Conservation (phyloP, 768 basidiomycete species). For the Cyclocybe aegerita region DNA sequence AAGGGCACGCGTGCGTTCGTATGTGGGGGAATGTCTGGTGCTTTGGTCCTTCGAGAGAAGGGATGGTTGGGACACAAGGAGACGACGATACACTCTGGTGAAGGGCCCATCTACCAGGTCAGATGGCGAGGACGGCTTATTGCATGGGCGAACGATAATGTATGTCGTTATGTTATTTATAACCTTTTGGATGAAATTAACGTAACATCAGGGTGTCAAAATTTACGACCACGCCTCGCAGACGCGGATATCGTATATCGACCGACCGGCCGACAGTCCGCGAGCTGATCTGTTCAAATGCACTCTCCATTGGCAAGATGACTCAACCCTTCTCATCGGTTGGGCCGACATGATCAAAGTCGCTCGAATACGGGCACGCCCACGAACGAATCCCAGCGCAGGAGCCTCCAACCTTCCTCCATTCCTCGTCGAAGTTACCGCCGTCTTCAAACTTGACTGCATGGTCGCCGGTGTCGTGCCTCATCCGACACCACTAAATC, state of each 20-base stretch:
- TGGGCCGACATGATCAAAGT: slow-evolving; percentile 97
- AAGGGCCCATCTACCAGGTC: slow-evolving; percentile 93
- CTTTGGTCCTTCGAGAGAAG: slow-evolving; percentile 86
- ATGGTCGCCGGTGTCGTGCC: slow-evolving; percentile 92
- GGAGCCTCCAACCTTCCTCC: slow-evolving; percentile 51
- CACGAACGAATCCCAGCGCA: slow-evolving; percentile 42
- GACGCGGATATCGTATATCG: slow-evolving; percentile 81
- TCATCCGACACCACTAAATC: slow-evolving; percentile 49
- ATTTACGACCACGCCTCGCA: slow-evolving; percentile 84
- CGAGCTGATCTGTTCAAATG: slow-evolving; percentile 95
- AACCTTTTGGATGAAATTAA: neutral
- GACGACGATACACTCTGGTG: slow-evolving; percentile 74
- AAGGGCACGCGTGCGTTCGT: slow-evolving; percentile 77
- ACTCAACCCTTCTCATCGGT: slow-evolving; percentile 83
- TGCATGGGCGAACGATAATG: slow-evolving; percentile 95
- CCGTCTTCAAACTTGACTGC: slow-evolving; percentile 90
- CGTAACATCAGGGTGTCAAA: slow-evolving; percentile 72
- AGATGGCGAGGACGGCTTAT: slow-evolving; percentile 86
- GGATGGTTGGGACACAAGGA: slow-evolving; percentile 97
- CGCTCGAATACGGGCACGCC: slow-evolving; percentile 70
- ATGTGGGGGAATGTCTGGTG: slow-evolving; percentile 90
- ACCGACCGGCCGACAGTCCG: slow-evolving; percentile 78
- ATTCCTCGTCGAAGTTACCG: slow-evolving; percentile 82
- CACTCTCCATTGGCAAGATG: slow-evolving; percentile 89
- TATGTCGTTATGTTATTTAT: slow-evolving; percentile 34